Conservation (phyloP, 179 eudicot species). For the Camellia oleifera region DNA sequence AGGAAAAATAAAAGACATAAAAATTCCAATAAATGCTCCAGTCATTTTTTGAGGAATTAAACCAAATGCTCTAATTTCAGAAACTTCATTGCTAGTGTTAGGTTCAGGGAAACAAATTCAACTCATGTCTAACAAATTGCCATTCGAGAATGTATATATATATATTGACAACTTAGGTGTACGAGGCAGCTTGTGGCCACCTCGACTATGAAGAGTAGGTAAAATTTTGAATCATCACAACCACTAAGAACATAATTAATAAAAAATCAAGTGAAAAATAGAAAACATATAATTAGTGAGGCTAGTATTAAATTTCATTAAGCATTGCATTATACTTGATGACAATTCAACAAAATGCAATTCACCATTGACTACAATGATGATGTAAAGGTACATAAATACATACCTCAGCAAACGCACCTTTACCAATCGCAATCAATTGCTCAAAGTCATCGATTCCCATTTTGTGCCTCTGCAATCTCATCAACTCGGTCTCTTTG, state of each 20-base stretch:
- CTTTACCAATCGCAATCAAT: constrained; percentile 65
- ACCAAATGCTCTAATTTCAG: neutral
- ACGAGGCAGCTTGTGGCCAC: neutral
- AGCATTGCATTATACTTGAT: no score
- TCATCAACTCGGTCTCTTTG: constrained; percentile 64
- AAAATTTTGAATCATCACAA: neutral
- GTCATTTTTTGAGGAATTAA: neutral
- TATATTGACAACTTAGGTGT: no score
- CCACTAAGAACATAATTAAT: neutral
- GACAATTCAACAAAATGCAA: neutral
- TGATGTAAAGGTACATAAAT: neutral
- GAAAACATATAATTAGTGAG: no score
- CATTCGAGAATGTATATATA: neutral
- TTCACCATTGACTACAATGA: neutral
- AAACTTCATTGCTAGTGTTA: neutral
- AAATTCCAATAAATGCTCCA: neutral
- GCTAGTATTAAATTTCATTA: no score
- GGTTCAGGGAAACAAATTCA: neutral
- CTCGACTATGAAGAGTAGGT: no score
- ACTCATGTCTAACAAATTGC: neutral
- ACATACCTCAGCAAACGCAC: constrained; percentile 73
- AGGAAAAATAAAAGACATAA: neutral
- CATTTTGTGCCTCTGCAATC: constrained; percentile 70
- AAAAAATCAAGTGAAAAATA: no score
- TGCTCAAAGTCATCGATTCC: constrained; percentile 78